These are phyloP conservation scores for Neolentinus lepideus DNA, from an alignment of 1,284 basidiomycete genomes.

Conservation along the genomic window DNA sequence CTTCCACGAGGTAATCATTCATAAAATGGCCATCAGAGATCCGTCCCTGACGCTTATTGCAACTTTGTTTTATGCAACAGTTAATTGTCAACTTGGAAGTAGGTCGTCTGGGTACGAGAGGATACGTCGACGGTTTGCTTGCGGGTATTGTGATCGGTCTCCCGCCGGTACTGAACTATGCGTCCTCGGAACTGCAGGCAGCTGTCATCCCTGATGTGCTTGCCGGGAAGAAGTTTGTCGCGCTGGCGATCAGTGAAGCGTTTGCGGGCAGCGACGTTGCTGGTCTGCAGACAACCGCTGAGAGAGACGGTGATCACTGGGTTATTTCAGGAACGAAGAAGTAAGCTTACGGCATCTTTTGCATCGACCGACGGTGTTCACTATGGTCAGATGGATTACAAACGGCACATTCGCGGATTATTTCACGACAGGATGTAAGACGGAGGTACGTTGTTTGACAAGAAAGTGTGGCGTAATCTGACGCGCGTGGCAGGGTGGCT, in stretches of 20 bases:
- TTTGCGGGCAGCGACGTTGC: constrained; percentile 93
- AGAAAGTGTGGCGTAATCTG: constrained; percentile 4
- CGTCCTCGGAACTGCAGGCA: constrained; percentile 66
- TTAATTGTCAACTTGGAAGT: constrained; percentile 86
- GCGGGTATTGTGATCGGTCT: constrained; percentile 82
- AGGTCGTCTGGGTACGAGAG: constrained; percentile 75
- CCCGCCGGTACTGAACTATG: constrained; percentile 85
- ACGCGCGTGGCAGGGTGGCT: constrained; percentile 48
- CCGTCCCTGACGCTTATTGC: neutral
- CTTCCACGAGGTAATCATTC: constrained; percentile 57
- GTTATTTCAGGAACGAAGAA: constrained; percentile 88
- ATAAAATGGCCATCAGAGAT: neutral
- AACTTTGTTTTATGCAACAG: constrained; percentile 33
- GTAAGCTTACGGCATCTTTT: constrained; percentile 14
- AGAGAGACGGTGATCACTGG: constrained; percentile 79
- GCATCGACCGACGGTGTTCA: neutral
- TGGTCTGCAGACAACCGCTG: constrained; percentile 80
- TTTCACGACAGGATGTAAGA: constrained; percentile 74
- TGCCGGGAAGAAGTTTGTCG: constrained; percentile 75
- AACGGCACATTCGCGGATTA: constrained; percentile 80
- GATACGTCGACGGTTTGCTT: constrained; percentile 77
- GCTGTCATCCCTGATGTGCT: constrained; percentile 65
- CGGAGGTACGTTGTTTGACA: constrained; percentile 35
- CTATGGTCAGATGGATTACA: constrained; percentile 74
- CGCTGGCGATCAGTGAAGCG: constrained; percentile 69